Percentiles rank a stretch among this genome's conserved stretches.
Conservation (phyloP, 805 yeast genomes). For the Kazachstania martiniae region DNA sequence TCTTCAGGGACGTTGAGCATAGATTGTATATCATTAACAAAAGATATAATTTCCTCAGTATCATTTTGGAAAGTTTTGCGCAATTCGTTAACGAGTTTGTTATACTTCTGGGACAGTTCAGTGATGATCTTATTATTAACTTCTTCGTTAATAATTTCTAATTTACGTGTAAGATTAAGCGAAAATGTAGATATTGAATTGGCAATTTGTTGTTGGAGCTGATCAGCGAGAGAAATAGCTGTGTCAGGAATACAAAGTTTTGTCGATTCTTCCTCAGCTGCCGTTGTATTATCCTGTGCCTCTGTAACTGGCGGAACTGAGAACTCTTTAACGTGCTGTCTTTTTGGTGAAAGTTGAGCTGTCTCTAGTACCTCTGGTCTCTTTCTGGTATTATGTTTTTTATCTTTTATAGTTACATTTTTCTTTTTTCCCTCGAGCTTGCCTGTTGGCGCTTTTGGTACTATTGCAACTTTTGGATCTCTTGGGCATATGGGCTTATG, state of each 20-base stretch:
- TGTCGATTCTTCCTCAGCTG: too few species aligned
- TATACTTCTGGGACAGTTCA: conserved; percentile 29
- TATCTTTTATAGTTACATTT: background rate
- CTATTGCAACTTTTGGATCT: background rate
- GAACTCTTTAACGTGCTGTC: too few species aligned
- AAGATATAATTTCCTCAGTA: conserved; percentile 29
- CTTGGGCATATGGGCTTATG: background rate
- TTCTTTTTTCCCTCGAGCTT: background rate
- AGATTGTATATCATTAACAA: conserved; percentile 28
- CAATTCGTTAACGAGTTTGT: conserved; percentile 23
- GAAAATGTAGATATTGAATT: conserved; percentile 28
- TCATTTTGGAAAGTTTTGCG: conserved; percentile 28
- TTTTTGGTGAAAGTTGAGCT: too few species aligned
- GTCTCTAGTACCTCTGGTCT: conserved; percentile 1
- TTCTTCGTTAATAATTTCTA: conserved; percentile 29
- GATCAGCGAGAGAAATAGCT: conserved; percentile 18
- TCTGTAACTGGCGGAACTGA: too few species aligned
- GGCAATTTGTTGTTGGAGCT: conserved; percentile 29
- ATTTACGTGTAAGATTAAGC: conserved; percentile 26
- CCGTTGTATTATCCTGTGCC: too few species aligned
- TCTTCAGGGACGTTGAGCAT: conserved; percentile 29
- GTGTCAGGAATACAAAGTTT: background rate
- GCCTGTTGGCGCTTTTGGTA: background rate
- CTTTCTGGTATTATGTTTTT: background rate
- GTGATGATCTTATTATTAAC: conserved; percentile 27